Base-by-base conservation (phyloP, 2,329 filamentous ascomycete species). In the Talaromyces sp. region DNA sequence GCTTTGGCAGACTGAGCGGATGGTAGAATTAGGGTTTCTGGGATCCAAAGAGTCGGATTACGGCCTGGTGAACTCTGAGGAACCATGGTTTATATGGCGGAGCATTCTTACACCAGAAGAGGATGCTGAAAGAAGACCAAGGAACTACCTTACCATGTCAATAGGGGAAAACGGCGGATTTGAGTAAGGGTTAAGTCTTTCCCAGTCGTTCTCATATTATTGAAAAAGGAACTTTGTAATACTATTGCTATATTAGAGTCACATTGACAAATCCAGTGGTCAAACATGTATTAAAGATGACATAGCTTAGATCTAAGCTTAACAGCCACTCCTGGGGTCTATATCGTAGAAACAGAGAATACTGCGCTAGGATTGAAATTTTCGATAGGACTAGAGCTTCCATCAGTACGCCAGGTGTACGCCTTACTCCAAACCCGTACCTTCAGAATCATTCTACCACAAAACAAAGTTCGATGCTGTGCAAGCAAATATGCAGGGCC, bases 31-130 rank as follows among this genome's bases (percentile, higher is more conserved):
- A 27, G 59, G 45, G 1, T 53, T 61, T 53, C 6, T 61, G 34
- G 31, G 15, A 10, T 4, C 29, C 36, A 38, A 15, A 31, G 22
- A 27, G 1, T 31, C 5, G 27, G 8, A 10, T 13, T 40, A 62
- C 31, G 29, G 17, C 13, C 17, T 53, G 17, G 6, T 25, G 17
- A n/a, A n/a, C 10, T 13, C 15, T 7, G 6, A 27, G 2, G 34
- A 43, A 43, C 10, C 4, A 2, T 54, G 27, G 45, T 62, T 53
- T 36, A 43, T 31, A 54, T 62, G 60, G 60, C 45, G 60, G 11
- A 62, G 60, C 31, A 62, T 62, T 43, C 60, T 62, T 43, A 62
- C 60, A 19, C 60, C 60, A 36, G 60, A 62, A 19, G 60, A 62
- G 15, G 60, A 62, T 53, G 45, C 31, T 29, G 45, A 53, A 40